phyloP scores from a whole-genome alignment of 2,329 filamentous ascomycete species.

The Aspergillus piperis region DNA sequence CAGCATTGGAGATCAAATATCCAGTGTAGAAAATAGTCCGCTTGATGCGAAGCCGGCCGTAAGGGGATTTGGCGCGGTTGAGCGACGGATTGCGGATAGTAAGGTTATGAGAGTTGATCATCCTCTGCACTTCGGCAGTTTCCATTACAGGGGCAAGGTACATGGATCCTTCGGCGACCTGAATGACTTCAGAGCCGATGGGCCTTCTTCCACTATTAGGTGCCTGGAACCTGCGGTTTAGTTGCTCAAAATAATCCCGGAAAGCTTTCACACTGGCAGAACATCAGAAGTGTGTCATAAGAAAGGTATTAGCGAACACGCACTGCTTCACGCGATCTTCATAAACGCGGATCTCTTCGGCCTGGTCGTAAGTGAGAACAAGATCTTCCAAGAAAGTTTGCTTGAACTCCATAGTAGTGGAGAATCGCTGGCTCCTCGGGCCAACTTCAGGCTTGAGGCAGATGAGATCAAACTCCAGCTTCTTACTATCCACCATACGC shows the following conservation, averaged over 20 bases:
- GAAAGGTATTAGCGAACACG: slow-evolving; percentile 24
- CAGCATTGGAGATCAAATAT: slow-evolving; percentile 75
- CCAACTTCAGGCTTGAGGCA: slow-evolving; percentile 83
- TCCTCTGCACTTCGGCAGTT: slow-evolving; percentile 79
- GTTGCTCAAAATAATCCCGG: slow-evolving; percentile 75
- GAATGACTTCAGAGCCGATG: slow-evolving; percentile 77
- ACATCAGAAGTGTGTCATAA: slow-evolving; percentile 13
- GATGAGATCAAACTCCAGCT: slow-evolving; percentile 83
- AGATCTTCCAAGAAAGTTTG: slow-evolving; percentile 77
- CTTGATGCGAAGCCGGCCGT: slow-evolving; percentile 67
- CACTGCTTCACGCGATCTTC: slow-evolving; percentile 64
- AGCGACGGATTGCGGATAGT: slow-evolving; percentile 32
- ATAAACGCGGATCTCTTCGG: slow-evolving; percentile 75
- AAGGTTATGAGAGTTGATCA: slow-evolving; percentile 83
- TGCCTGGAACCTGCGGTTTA: slow-evolving; percentile 65
- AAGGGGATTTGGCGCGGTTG: slow-evolving; percentile 44
- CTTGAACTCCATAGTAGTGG: slow-evolving; percentile 89
- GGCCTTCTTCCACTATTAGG: slow-evolving; percentile 58
- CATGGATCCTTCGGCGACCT: slow-evolving; percentile 75
- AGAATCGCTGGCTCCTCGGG: slow-evolving; percentile 75
- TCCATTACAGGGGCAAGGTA: slow-evolving; percentile 76
- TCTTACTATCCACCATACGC: slow-evolving; percentile 75
- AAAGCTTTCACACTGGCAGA: slow-evolving; percentile 69
- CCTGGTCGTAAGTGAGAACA: slow-evolving; percentile 80
- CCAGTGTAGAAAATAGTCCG: slow-evolving; percentile 90